A percentile compares a stretch with the other conserved stretches of the same genome.
Evolutionary conservation across 1,284 basidiomycete genomes (phyloP).

Genomic region (Ganoderma lingzhi): DNA sequence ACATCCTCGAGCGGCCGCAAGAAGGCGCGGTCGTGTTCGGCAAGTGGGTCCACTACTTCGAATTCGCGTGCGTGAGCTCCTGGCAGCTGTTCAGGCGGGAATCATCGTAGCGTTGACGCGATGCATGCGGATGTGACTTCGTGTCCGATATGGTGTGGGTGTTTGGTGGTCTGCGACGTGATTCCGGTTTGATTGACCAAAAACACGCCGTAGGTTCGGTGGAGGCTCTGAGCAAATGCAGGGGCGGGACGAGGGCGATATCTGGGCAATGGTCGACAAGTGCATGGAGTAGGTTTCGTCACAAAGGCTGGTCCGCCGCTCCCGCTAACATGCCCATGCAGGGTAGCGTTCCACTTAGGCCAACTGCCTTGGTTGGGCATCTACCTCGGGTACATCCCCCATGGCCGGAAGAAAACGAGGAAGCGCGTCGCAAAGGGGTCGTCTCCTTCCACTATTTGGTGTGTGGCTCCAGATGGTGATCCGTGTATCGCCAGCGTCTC

Average conservation of each 20-base stretch:
- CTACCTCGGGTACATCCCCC: conserved; percentile 26
- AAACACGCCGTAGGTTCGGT: conserved; percentile 29
- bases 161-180: too few relatives aligned
- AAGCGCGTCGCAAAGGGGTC: conserved; percentile 26
- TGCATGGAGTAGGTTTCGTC: conserved; percentile 1
- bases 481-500: background rate
- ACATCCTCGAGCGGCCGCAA: conserved; percentile 47
- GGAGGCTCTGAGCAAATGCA: conserved; percentile 36
- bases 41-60: conserved; percentile 58
- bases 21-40: conserved; percentile 48
- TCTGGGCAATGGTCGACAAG: conserved; percentile 27
- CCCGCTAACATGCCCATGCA: conserved; percentile 9
- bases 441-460: conserved; percentile 33
- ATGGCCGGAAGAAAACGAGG: conserved; percentile 17
- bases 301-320: background rate
- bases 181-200: too few relatives aligned
- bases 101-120: too few relatives aligned
- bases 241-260: conserved; percentile 30
- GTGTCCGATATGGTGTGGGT: conserved; percentile 41
- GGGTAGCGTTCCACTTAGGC: conserved; percentile 17
- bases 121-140: conserved; percentile 31
- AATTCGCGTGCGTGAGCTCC: conserved; percentile 56
- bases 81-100: too few relatives aligned
- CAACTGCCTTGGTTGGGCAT: conserved; percentile 35
- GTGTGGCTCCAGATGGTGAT: too few relatives aligned